Conservation (phyloP, 192 early-diverging fungal species). For the Geosiphon pyriformis region DNA sequence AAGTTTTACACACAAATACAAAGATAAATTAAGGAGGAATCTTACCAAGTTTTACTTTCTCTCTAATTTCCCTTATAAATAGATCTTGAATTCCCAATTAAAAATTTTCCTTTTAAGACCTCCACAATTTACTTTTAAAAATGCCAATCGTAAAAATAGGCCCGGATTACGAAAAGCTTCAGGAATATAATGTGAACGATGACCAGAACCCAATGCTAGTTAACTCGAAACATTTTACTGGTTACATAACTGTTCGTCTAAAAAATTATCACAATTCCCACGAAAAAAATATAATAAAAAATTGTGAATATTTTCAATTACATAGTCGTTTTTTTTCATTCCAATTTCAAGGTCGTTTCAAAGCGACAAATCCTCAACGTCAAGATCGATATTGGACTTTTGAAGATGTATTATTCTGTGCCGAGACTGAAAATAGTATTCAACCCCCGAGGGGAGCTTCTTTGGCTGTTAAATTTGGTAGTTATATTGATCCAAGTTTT, state of each 20-base stretch:
- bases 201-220: slow-evolving; percentile 28
- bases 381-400: slow-evolving; percentile 28
- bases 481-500: slow-evolving; percentile 36
- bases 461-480: slow-evolving; percentile 28
- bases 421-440: slow-evolving; percentile 30
- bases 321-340: slow-evolving; percentile 32
- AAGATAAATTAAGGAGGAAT: too few relatives aligned
- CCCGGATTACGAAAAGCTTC: slow-evolving; percentile 18
- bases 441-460: slow-evolving; percentile 24
- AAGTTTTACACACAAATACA: too few relatives aligned
- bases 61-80: too few relatives aligned
- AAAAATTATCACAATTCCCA: slow-evolving; percentile 18
- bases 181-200: slow-evolving; percentile 25
- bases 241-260: slow-evolving; percentile 31
- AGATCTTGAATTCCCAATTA: too few relatives aligned
- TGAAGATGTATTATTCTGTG: slow-evolving; percentile 34
- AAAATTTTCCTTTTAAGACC: too few relatives aligned
- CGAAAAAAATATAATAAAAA: background rate
- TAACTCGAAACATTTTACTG: slow-evolving; percentile 32
- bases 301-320: slow-evolving; percentile 30
- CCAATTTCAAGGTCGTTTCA: slow-evolving; percentile 40
- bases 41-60: too few relatives aligned
- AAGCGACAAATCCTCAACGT: slow-evolving; percentile 27
- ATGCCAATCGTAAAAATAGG: slow-evolving; percentile 28
- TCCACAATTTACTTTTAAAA: too few relatives aligned